A percentile compares a stretch with the other conserved stretches of the same genome.
Conservation (phyloP, 805 yeast genomes). For the Yueomyces sp. region DNA sequence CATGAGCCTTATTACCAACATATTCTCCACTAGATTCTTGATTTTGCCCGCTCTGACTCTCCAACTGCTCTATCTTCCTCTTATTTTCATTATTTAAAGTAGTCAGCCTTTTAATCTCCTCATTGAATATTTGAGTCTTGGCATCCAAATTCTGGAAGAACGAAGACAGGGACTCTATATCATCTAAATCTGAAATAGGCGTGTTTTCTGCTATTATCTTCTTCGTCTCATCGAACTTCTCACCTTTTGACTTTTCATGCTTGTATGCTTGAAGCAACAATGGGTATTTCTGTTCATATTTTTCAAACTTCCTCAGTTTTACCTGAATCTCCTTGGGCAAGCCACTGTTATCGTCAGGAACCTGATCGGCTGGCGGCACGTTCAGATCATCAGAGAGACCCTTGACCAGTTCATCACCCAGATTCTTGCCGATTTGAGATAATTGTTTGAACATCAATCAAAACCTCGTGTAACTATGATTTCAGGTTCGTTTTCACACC, state of each 20-base stretch:
- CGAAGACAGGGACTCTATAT: conserved; percentile 55
- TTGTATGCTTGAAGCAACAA: conserved; percentile 73
- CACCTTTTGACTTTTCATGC: conserved; percentile 55
- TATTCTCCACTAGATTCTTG: conserved; percentile 3
- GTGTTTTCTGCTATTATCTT: conserved; percentile 62
- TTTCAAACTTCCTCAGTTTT: conserved; percentile 60
- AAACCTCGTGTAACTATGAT: background rate
- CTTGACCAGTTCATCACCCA: conserved; percentile 46
- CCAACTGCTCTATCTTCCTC: conserved; percentile 5
- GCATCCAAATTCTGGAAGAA: conserved; percentile 51
- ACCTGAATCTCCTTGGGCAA: conserved; percentile 45
- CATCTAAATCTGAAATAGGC: conserved; percentile 64
- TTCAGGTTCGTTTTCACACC: background rate
- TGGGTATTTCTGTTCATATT: conserved; percentile 88
- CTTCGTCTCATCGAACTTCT: conserved; percentile 50
- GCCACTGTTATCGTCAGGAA: conserved; percentile 24
- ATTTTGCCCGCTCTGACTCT: background rate
- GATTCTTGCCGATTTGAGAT: conserved; percentile 48
- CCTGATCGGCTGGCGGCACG: conserved; percentile 4
- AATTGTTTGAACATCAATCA: conserved; percentile 38
- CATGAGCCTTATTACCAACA: background rate
- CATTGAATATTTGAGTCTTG: conserved; percentile 46
- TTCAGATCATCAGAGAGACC: conserved; percentile 24
- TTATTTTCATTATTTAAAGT: conserved; percentile 8
- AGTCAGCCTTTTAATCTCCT: conserved; percentile 44